phyloP scores from a whole-genome alignment of 148 eudicot species.

The Dianthus caryophyllus region DNA sequence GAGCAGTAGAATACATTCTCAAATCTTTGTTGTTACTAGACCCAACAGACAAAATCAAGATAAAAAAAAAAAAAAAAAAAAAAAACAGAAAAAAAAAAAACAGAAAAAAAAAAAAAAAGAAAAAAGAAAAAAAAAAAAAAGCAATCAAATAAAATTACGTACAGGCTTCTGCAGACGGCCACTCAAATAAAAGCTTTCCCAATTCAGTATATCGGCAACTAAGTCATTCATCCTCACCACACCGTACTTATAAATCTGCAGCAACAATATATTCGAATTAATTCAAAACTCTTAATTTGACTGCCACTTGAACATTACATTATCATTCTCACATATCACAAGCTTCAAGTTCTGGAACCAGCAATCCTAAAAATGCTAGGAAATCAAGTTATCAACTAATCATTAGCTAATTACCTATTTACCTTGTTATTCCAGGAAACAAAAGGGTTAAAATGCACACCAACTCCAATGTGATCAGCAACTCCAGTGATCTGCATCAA shows the following conservation, averaged over 20 bases:
- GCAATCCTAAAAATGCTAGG: background rate
- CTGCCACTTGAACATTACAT: constrained; percentile 1
- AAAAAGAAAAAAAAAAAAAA: background rate
- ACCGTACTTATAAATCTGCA: constrained; percentile 78
- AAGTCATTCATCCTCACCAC: constrained; percentile 84
- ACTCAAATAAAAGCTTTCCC: constrained; percentile 80
- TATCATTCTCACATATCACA: background rate
- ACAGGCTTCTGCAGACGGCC: constrained; percentile 98
- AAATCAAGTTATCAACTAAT: background rate
- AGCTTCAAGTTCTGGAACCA: background rate
- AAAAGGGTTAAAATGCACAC: constrained; percentile 93
- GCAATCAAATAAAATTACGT: constrained; percentile 24
- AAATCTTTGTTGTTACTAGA: background rate
- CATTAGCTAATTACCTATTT: too few relatives aligned
- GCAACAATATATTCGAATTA: background rate
- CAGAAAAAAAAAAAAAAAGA: background rate
- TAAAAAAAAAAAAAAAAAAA: background rate
- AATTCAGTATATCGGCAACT: constrained; percentile 56
- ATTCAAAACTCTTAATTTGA: background rate
- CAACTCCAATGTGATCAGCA: constrained; percentile 76
- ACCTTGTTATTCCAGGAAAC: constrained; percentile 67
- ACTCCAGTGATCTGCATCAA: constrained; percentile 50
- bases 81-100: background rate
- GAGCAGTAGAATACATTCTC: constrained; percentile 4
- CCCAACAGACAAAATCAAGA: background rate